phyloP scores from a whole-genome alignment of 2,329 filamentous ascomycete genomes.

The Nemania sp. region DNA sequence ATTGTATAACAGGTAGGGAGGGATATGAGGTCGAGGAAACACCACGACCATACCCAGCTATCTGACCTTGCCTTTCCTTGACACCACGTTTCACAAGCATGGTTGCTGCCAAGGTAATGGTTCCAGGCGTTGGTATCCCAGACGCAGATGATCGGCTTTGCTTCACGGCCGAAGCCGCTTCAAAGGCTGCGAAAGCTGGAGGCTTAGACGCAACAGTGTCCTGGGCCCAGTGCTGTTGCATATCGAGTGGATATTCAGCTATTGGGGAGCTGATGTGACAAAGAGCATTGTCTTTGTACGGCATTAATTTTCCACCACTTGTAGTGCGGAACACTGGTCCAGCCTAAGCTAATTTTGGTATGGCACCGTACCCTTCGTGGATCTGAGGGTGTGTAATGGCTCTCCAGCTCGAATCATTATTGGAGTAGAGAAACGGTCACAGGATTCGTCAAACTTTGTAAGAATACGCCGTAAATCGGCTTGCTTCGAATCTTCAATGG shows the following conservation, averaged over 20 bases:
- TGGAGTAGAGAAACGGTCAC: not conserved
- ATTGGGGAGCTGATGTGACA: slow-evolving; percentile 1
- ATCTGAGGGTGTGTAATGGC: not conserved
- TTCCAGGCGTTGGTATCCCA: no score
- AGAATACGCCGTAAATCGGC: not conserved
- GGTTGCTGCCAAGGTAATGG: not conserved
- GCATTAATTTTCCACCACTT: slow-evolving; percentile 20
- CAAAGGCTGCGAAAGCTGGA: no score
- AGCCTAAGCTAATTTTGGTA: not conserved
- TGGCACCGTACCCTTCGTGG: not conserved
- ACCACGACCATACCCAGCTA: not conserved
- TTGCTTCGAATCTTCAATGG: not conserved
- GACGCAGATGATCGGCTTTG: no score
- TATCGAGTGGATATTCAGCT: slow-evolving; percentile 2
- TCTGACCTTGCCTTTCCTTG: not conserved
- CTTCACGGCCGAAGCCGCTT: no score
- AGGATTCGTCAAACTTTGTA: not conserved
- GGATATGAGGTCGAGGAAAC: not conserved
- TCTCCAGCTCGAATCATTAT: not conserved
- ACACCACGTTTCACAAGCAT: no score
- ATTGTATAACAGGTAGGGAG: not conserved
- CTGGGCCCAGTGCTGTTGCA: not conserved
- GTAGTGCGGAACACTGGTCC: not conserved
- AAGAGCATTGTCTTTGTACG: not conserved
- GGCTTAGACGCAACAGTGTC: not conserved